These are phyloP conservation scores for Fagus crenata DNA, from an alignment of 306 rosid species.

Conservation along the genomic window DNA sequence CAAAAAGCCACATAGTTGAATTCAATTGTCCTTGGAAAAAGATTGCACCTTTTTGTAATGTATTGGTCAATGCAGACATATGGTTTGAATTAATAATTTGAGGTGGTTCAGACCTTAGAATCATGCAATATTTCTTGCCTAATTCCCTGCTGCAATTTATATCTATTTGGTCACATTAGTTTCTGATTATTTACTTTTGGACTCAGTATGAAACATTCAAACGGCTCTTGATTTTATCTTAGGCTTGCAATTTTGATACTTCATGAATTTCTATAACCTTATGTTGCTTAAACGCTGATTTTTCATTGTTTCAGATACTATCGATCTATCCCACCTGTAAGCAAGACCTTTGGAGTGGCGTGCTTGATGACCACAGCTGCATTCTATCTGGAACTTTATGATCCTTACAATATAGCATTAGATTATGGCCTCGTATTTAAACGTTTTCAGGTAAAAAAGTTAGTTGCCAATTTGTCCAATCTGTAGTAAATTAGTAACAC, in stretches of 20 bases:
- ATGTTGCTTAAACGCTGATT: not conserved
- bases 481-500: not conserved
- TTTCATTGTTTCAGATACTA: slow-evolving; percentile 48
- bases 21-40: too few species aligned
- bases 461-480: not conserved
- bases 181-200: not conserved
- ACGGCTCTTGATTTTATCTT: not conserved
- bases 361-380: slow-evolving; percentile 64
- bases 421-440: slow-evolving; percentile 47
- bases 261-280: not conserved
- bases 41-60: too few species aligned
- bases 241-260: not conserved
- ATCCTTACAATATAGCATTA: slow-evolving; percentile 28
- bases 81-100: too few species aligned
- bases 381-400: too few species aligned
- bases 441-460: slow-evolving; percentile 52
- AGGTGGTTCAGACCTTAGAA: too few species aligned
- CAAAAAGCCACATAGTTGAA: too few species aligned
- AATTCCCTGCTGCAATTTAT: not conserved
- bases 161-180: not conserved
- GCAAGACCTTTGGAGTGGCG: slow-evolving; percentile 65
- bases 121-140: too few species aligned
- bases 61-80: too few species aligned
- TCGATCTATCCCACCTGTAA: slow-evolving; percentile 69
- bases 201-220: too few species aligned